Base-by-base conservation (phyloP, 495 filamentous ascomycete species). In the Aspergillus nanangensis region DNA sequence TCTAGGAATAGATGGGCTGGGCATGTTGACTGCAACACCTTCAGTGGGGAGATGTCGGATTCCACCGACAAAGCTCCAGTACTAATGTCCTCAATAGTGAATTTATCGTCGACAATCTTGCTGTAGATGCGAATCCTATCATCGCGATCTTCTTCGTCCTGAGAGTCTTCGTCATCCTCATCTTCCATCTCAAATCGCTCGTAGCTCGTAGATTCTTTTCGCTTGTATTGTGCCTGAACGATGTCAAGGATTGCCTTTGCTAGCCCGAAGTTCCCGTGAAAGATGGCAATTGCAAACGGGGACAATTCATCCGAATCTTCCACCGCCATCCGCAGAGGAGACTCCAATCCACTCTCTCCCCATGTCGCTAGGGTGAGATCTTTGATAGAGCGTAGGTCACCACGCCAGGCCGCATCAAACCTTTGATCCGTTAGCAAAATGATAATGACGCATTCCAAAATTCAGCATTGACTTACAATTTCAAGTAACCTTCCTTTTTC, bases 81-180 rank as follows among this genome's bases (percentile, higher is more conserved):
- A 2, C 83, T 86, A 27, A 90, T 63, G 50, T 86, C 79, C 3
- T 90, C 84, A 44, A 87, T 71, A 0, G 85, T 91, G 57, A 83
- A 88, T 14, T 74, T 62, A 11, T 77, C 75, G 44, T 82, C 73
- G 21, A 87, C 56, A n/a, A 69, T 62, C 38, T 78, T 65, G 17
- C 49, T 45, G 14, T 62, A 56, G 23, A 75, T 52, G 2, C 62
- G 50, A 31, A 80, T 66, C 17, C n/a, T n/a, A n/a, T 78, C 66
- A n/a, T 62, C 64, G 13, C 70, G 74, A n/a, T 63, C 65, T 34
- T 51, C 56, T 51, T 60, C 61, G 18, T 57, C 54, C 8, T 61
- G 49, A 14, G 52, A 45, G 13, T 60, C 62, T 0, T 57, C 57
- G 7, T 69, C 57, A 2, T 63, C 53, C 18, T 71, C 59, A 20